Conservation (phyloP, 352 stramenopile species). For the Phytophthora uliginosa region DNA sequence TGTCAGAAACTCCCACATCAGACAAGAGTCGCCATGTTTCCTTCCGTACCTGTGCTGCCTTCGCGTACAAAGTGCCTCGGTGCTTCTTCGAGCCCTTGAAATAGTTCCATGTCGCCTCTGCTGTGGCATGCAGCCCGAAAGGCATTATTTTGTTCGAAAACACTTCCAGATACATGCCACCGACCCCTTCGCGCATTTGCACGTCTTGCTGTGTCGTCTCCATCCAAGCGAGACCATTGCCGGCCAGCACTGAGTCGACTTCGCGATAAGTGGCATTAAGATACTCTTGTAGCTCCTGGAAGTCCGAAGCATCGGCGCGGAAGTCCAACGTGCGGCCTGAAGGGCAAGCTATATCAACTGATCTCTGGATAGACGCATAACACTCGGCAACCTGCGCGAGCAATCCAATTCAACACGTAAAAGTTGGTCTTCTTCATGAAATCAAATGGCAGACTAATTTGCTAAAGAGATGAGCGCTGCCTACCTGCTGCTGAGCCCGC, state of each 20-base stretch:
- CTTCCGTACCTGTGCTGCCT: slow-evolving; percentile 37
- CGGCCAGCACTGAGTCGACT: slow-evolving; percentile 34
- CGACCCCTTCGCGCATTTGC: slow-evolving; percentile 31
- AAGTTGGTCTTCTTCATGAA: neutral
- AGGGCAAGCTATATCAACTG: slow-evolving; percentile 22
- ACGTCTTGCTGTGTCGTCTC: slow-evolving; percentile 38
- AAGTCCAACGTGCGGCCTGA: slow-evolving; percentile 25
- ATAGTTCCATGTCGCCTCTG: slow-evolving; percentile 43
- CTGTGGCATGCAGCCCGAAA: slow-evolving; percentile 35
- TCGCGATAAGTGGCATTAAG: slow-evolving; percentile 33
- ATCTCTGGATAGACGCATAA: slow-evolving; percentile 24
- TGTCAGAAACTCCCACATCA: neutral
- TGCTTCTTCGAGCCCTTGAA: slow-evolving; percentile 52
- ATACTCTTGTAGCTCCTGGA: slow-evolving; percentile 34
- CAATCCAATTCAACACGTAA: neutral
- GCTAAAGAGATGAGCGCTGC: neutral
- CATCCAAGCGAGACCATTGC: slow-evolving; percentile 39
- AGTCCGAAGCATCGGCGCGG: slow-evolving; percentile 30
- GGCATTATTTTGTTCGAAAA: slow-evolving; percentile 43
- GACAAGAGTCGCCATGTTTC: neutral
- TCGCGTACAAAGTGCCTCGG: slow-evolving; percentile 41
- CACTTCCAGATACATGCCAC: slow-evolving; percentile 43
- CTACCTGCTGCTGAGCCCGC: slow-evolving; percentile 29
- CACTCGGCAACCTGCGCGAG: slow-evolving; percentile 24
- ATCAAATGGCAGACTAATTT: neutral